Percentiles rank a stretch among this genome's conserved stretches.
Conservation (phyloP, 192 early-diverging fungal species). For the Blastocladiella britannica region DNA sequence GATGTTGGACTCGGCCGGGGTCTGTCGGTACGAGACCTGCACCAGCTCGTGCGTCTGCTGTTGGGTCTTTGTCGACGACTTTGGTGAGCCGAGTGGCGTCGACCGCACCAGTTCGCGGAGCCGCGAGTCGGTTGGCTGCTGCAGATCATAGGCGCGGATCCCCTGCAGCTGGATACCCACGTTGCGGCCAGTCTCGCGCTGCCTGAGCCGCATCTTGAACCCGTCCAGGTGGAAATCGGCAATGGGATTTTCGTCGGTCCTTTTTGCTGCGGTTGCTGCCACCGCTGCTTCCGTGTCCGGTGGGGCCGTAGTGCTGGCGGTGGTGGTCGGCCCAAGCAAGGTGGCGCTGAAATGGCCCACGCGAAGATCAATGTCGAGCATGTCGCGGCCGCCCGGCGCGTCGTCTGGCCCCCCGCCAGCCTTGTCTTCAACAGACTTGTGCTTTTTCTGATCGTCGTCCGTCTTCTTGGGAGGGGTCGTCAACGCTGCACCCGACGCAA, state of each 20-base stretch:
- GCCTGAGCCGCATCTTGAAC: constrained; percentile 44
- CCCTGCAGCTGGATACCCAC: constrained; percentile 55
- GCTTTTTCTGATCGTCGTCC: too few species aligned
- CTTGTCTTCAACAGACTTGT: too few species aligned
- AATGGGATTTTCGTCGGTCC: constrained; percentile 27
- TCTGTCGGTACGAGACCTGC: constrained; percentile 43
- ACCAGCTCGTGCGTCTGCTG: constrained; percentile 24
- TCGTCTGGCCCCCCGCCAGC: too few species aligned
- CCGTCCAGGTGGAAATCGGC: constrained; percentile 47
- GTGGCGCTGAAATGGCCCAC: constrained; percentile 44
- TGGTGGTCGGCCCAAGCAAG: constrained; percentile 26
- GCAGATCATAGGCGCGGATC: constrained; percentile 53
- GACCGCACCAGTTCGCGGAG: not conserved
- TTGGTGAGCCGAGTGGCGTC: too few species aligned
- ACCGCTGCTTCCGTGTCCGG: too few species aligned
- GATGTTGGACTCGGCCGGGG: constrained; percentile 43
- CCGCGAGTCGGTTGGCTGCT: constrained; percentile 11
- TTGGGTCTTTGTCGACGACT: constrained; percentile 4
- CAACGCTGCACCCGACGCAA: constrained; percentile 4
- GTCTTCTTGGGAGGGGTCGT: not conserved
- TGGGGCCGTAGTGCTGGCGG: too few species aligned
- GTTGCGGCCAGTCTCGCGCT: constrained; percentile 49
- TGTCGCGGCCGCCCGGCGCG: not conserved
- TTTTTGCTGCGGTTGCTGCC: too few species aligned
- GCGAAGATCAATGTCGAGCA: constrained; percentile 33